These are phyloP conservation scores for Acanthamoeba castellanii DNA, from an alignment of 208 protist species.

Conservation along the genomic window DNA sequence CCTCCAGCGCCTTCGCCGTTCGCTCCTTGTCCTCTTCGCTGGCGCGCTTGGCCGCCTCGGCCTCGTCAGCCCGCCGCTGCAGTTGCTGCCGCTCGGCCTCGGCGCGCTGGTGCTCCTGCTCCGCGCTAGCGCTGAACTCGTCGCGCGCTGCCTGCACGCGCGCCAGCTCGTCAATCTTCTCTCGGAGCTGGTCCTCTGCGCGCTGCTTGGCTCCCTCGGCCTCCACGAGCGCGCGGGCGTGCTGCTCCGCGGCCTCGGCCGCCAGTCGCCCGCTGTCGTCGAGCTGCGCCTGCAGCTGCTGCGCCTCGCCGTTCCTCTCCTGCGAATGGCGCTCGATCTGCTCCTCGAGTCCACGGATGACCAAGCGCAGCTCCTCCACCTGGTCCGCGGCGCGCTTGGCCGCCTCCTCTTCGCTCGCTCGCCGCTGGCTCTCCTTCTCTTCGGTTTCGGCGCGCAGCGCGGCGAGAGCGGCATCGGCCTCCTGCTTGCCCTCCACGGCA, in stretches of 20 bases:
- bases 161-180: not conserved
- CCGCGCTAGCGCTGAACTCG: not conserved
- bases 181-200: not conserved
- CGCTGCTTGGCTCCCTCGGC: not conserved
- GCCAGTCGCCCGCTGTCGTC: not conserved
- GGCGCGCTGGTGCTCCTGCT: not conserved
- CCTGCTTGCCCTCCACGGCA: too few species aligned
- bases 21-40: conserved; percentile 11
- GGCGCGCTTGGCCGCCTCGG: not conserved
- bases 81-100: not conserved
- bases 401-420: not conserved
- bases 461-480: too few species aligned
- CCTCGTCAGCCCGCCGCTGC: not conserved
- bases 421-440: too few species aligned
- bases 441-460: too few species aligned
- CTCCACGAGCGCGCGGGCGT: not conserved
- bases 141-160: not conserved
- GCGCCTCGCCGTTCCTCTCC: not conserved
- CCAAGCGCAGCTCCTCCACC: not conserved
- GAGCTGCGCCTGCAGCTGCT: not conserved
- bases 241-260: not conserved
- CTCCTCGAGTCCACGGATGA: not conserved
- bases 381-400: not conserved
- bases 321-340: not conserved
- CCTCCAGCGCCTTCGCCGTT: not conserved